Conservation (phyloP, 1,284 basidiomycete species). For the Vanrija sp. region DNA sequence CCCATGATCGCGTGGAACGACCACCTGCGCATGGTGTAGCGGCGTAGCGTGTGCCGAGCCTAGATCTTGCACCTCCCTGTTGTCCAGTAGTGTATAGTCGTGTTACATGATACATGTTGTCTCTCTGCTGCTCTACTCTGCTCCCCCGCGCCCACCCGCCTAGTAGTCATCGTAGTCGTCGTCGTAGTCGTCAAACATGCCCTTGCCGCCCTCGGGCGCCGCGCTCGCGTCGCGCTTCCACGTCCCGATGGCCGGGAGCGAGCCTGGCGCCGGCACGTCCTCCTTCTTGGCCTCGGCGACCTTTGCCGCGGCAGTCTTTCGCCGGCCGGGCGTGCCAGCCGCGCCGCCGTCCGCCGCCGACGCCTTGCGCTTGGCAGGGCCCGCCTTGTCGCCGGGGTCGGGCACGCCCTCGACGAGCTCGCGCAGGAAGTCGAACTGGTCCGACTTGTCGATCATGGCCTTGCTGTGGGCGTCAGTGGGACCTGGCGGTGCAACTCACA, state of each 20-base stretch:
- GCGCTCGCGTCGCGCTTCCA: constrained; percentile 57
- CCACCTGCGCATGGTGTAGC: constrained; percentile 23
- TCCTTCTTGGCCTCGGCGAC: constrained; percentile 18
- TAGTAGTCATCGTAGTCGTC: constrained; percentile 43
- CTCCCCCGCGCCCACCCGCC: not conserved
- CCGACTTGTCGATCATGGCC: constrained; percentile 81
- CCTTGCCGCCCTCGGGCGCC: constrained; percentile 41
- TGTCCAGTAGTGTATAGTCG: not conserved
- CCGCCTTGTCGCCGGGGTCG: constrained; percentile 62
- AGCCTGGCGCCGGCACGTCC: constrained; percentile 10
- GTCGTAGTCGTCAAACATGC: constrained; percentile 45
- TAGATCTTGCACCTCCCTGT: not conserved
- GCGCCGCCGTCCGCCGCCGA: not conserved
- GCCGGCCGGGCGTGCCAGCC: constrained; percentile 2
- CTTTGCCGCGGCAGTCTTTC: not conserved
- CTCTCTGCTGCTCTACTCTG: not conserved
- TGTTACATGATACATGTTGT: not conserved
- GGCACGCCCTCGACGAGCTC: constrained; percentile 87
- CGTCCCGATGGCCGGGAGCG: constrained; percentile 34
- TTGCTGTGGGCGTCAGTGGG: constrained; percentile 59
- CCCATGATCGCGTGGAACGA: constrained; percentile 21
- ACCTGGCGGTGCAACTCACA: constrained; percentile 57
- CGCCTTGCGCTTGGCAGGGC: constrained; percentile 9
- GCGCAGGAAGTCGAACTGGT: constrained; percentile 91
- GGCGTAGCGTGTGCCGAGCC: not conserved